These are phyloP conservation scores for Linnemannia schmuckeri DNA, from an alignment of 192 early-diverging fungal genomes.

Conservation along the genomic window DNA sequence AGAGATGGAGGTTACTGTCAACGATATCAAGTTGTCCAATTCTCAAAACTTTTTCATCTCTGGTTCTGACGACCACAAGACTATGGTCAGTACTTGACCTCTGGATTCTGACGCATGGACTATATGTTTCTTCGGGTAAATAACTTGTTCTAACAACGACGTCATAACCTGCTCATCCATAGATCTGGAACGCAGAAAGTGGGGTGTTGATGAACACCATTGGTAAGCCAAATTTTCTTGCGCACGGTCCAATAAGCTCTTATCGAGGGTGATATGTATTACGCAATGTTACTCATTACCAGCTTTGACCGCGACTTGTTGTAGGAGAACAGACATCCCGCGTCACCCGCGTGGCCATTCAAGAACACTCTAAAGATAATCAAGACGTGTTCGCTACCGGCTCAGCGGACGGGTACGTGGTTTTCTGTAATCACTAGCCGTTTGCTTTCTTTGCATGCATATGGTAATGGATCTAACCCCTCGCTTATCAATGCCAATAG, in stretches of 20 bases:
- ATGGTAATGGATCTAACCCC: background rate
- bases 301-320: background rate
- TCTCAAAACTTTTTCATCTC: slow-evolving; percentile 37
- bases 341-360: slow-evolving; percentile 21
- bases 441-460: background rate
- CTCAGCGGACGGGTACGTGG: slow-evolving; percentile 22
- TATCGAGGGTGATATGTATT: no score
- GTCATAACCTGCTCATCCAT: background rate
- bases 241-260: background rate
- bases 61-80: slow-evolving; percentile 29
- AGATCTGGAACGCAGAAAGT: slow-evolving; percentile 45
- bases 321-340: slow-evolving; percentile 15
- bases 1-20: slow-evolving; percentile 32
- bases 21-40: slow-evolving; percentile 41
- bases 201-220: slow-evolving; percentile 8
- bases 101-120: background rate
- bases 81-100: slow-evolving; percentile 19
- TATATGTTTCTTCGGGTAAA: background rate
- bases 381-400: slow-evolving; percentile 44
- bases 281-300: no score
- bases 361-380: background rate
- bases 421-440: background rate
- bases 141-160: background rate
- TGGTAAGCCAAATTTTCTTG: slow-evolving; percentile 1
- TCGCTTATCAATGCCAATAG: background rate